Percentiles rank a stretch among this genome's conserved stretches.
Evolutionary conservation across 2,329 filamentous ascomycete genomes (phyloP).

Genomic region (Calonectria crousiana): DNA sequence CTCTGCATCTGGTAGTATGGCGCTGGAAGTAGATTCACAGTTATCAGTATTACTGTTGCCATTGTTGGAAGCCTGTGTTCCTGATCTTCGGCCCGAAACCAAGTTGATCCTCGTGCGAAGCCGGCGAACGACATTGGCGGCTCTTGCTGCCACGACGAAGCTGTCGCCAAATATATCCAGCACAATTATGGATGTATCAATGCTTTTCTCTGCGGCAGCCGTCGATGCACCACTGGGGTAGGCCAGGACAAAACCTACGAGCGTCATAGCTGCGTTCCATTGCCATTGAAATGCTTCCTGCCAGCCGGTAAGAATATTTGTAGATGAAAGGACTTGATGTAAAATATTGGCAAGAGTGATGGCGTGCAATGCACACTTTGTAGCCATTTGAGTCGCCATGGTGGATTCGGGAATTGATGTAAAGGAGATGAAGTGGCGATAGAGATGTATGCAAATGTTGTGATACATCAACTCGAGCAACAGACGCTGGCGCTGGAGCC

Average conservation of each 20-base stretch:
- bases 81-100: not conserved
- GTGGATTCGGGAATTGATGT: not conserved
- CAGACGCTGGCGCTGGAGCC: constrained; percentile 55
- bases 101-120: constrained; percentile 27
- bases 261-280: constrained; percentile 46
- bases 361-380: not conserved
- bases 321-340: constrained; percentile 36
- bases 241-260: constrained; percentile 48
- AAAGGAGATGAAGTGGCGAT: not conserved
- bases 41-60: not conserved
- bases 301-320: constrained; percentile 39
- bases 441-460: constrained; percentile 49
- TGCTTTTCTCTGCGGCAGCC: constrained; percentile 29
- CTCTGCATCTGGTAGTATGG: not conserved
- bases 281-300: constrained; percentile 42
- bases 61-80: not conserved
- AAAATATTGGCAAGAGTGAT: constrained; percentile 22
- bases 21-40: not conserved
- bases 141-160: constrained; percentile 54
- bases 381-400: not conserved
- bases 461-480: constrained; percentile 57
- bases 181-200: constrained; percentile 52
- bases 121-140: constrained; percentile 50
- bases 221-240: constrained; percentile 35
- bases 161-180: constrained; percentile 48